Base-by-base conservation (phyloP, 1,284 basidiomycete genomes). In the Caloboletus firmus region DNA sequence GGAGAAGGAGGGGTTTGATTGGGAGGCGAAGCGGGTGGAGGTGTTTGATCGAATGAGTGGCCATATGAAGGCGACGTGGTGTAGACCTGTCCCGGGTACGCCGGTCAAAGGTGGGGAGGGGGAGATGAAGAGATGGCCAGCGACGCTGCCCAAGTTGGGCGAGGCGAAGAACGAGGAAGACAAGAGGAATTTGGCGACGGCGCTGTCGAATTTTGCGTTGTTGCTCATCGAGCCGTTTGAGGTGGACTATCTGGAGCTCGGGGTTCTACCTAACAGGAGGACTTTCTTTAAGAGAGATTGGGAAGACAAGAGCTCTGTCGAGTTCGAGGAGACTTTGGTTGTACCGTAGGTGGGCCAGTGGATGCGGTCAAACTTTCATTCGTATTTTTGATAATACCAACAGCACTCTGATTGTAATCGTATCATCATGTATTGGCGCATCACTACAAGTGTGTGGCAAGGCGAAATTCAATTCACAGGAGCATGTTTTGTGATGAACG, bases 61-160 rank as follows among this genome's bases (percentile, higher is more conserved):
- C 6, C 69, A 74, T 47, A 81, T 89, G 83, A 81, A 78, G 59
- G 87, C 87, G 24, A 76, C 73, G 45, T 90, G 85, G 84, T 80
- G 78, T 55, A 70, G 80, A 3, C 87, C 87, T 1, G 61, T 73
- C 0, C 84, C 87, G 0, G 87, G 87, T 0, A 69, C 67, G 2
- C 68, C 62, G 5, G 63, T 88, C 40, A 39, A 64, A n/a, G 71
- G 72, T 24, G 79, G 76, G 5, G 74, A 79, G 44, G 80, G 82
- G 1, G 81, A 79, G 49, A 78, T 79, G 53, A 77, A 79, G 57
- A 69, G 67, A 53, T 89, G 86, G 86, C 84, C 84, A 5, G 58
- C 58, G 48, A 68, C 58, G 31, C 67, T 80, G 15, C 72, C 75
- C 24, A 73, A 68, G 41, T 60, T 72, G 8, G 74, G 70, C 5